Conservation (phyloP, 345 rosid species). For the Sonneratia caseolaris region DNA sequence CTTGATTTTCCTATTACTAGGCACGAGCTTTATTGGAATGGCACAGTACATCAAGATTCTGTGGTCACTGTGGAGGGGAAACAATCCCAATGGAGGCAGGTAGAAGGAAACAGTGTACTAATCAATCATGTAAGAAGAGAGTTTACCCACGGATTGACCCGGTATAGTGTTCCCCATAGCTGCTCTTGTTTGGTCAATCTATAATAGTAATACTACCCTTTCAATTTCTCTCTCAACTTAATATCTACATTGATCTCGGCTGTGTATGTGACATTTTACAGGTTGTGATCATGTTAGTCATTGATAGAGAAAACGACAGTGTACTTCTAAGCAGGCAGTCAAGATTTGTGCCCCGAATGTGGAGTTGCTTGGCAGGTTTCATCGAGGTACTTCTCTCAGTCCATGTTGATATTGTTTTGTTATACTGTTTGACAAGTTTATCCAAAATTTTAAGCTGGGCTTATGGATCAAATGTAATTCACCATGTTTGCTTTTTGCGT, state of each 20-base stretch:
- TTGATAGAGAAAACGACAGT: conserved; percentile 75
- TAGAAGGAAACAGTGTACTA: conserved; percentile 62
- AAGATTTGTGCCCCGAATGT: conserved; percentile 87
- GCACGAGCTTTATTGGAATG: conserved; percentile 88
- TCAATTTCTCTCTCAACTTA: not conserved
- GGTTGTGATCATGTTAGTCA: conserved; percentile 96
- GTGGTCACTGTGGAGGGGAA: conserved; percentile 70
- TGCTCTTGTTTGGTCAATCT: not conserved
- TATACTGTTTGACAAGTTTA: not conserved
- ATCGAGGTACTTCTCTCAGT: conserved; percentile 48
- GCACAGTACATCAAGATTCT: conserved; percentile 56
- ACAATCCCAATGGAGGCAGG: conserved; percentile 77
- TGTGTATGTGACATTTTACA: conserved; percentile 15
- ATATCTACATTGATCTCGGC: not conserved
- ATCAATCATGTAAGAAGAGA: conserved; percentile 49
- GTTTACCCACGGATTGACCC: conserved; percentile 93
- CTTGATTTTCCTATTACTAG: conserved; percentile 19
- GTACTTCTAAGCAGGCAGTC: conserved; percentile 75
- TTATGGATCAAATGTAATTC: not conserved
- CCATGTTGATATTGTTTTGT: conserved; percentile 2
- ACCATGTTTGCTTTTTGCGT: too few species aligned
- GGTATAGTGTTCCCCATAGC: conserved; percentile 23
- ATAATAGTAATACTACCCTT: not conserved
- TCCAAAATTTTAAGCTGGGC: not conserved
- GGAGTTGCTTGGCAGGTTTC: conserved; percentile 97